Percentiles rank a stretch among this genome's conserved stretches.
Evolutionary conservation across 257 asterid species (phyloP).

Genomic region (Solanum microdontum): DNA sequence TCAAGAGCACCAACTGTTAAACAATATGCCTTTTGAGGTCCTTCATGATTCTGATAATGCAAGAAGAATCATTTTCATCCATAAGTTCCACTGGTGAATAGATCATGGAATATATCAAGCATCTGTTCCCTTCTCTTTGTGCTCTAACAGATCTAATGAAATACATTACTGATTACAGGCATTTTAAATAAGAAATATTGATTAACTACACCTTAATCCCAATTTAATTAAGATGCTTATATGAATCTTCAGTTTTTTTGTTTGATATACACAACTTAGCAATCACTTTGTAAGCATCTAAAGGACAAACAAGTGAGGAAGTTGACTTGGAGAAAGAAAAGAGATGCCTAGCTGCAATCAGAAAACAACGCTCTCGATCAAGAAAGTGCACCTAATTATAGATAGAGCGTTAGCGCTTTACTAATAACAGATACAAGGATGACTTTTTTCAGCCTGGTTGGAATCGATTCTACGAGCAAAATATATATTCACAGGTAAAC

Average conservation of each 20-base stretch:
- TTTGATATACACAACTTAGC: background rate
- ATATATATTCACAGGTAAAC: background rate
- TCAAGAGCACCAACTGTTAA: too few species aligned
- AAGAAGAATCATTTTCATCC: background rate
- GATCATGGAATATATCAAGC: background rate
- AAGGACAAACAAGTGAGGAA: background rate
- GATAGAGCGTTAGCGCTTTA: background rate
- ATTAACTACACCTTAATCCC: background rate
- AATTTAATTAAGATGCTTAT: background rate
- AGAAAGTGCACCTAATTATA: background rate
- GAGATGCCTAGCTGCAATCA: background rate
- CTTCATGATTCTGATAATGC: background rate
- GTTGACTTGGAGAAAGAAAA: background rate
- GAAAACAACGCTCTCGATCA: background rate
- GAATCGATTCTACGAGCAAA: background rate
- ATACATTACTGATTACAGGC: background rate
- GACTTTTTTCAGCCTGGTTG: background rate
- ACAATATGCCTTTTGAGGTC: background rate
- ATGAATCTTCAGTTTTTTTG: background rate
- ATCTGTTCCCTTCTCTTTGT: background rate
- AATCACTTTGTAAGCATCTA: background rate
- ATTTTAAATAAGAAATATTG: background rate
- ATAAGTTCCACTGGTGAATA: background rate
- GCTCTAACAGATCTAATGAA: background rate
- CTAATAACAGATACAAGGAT: background rate